Evolutionary conservation across 2,329 filamentous ascomycete genomes (phyloP).

Genomic region (Penicillium fuscoglaucum): DNA sequence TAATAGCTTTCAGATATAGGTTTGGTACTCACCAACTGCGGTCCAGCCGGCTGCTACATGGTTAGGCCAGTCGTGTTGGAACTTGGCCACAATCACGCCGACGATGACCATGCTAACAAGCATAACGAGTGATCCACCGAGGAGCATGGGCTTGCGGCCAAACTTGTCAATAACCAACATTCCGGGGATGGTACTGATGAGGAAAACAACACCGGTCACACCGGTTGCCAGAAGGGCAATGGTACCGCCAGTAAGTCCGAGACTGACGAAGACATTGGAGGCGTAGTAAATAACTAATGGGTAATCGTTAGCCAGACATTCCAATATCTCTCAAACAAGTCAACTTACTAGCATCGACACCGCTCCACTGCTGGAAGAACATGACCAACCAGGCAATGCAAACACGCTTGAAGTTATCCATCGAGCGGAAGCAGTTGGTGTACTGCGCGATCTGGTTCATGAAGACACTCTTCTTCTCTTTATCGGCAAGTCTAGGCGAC

Average conservation of each 20-base stretch:
- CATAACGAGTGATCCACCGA: constrained; percentile 29
- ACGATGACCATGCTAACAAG: constrained; percentile 28
- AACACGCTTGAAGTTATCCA: constrained; percentile 54
- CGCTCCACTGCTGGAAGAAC: constrained; percentile 53
- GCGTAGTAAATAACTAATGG: constrained; percentile 44
- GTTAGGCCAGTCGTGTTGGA: constrained; percentile 29
- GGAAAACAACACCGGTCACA: constrained; percentile 36
- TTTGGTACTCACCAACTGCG: constrained; percentile 22
- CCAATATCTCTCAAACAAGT: not conserved
- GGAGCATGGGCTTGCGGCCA: constrained; percentile 33
- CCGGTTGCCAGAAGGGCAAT: constrained; percentile 37
- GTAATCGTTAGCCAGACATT: constrained; percentile 21
- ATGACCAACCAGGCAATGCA: constrained; percentile 48
- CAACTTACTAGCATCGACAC: constrained; percentile 42
- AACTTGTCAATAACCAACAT: constrained; percentile 34
- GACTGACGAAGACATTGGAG: constrained; percentile 38
- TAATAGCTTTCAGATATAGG: not conserved
- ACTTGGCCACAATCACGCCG: constrained; percentile 31
- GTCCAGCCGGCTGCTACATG: constrained; percentile 31
- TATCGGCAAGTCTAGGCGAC: constrained; percentile 44
- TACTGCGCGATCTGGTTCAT: constrained; percentile 53
- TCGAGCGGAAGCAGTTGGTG: constrained; percentile 48
- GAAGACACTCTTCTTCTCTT: constrained; percentile 44
- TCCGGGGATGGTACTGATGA: constrained; percentile 34
- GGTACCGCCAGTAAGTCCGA: constrained; percentile 37